Percentiles rank a stretch among this genome's conserved stretches.
phyloP scores from a whole-genome alignment of 225 moss, liverwort and hornwort species.

The Marchantia paleacea region DNA sequence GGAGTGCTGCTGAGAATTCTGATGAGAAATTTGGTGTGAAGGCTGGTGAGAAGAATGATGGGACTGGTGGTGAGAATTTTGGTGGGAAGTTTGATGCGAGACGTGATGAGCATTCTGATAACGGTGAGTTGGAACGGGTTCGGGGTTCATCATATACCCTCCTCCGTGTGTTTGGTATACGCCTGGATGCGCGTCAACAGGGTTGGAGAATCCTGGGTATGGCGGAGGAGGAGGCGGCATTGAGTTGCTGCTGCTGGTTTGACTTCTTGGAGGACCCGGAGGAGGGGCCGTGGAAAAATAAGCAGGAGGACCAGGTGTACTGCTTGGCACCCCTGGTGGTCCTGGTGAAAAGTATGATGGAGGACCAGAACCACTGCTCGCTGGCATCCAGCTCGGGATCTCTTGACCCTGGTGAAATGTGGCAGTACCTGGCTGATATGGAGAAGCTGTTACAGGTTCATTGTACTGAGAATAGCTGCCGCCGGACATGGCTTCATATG shows the following conservation, averaged over 20 bases:
- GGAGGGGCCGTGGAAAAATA: constrained; percentile 6
- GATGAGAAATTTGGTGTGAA: background rate
- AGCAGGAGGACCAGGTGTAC: constrained; percentile 9
- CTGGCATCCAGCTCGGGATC: constrained; percentile 7
- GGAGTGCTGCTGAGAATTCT: background rate
- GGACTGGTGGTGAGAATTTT: background rate
- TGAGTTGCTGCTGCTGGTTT: constrained; percentile 1
- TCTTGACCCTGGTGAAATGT: background rate
- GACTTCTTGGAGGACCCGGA: constrained; percentile 9
- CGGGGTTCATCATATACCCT: constrained; percentile 22
- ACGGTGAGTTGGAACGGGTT: background rate
- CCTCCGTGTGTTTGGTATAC: constrained; percentile 15
- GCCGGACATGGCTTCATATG: background rate
- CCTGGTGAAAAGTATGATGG: constrained; percentile 12
- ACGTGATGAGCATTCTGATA: background rate
- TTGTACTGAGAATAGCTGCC: background rate
- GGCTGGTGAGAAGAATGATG: background rate
- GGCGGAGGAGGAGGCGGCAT: background rate
- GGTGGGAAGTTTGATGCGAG: background rate
- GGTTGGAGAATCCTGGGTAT: background rate
- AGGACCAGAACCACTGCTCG: constrained; percentile 6
- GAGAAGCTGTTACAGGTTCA: background rate
- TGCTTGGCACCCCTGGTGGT: constrained; percentile 17
- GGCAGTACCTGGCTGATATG: background rate
- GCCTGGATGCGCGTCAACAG: background rate